Evolutionary conservation across 495 filamentous ascomycete species (phyloP).

Genomic region (Penicillium coffeae): DNA sequence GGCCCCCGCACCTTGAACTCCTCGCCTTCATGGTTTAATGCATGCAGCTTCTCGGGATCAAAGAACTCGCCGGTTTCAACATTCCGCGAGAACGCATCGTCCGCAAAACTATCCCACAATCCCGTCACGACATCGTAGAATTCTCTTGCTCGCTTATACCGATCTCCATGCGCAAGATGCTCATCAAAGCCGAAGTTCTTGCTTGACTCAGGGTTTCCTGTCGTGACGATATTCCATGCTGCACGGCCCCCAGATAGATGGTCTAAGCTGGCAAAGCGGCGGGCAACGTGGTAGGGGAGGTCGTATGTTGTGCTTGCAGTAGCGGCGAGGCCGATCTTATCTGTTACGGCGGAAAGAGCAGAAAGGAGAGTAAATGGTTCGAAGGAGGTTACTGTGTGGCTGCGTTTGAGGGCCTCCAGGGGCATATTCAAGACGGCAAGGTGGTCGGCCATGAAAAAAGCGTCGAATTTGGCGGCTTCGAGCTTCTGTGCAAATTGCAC

Average conservation of each 20-base stretch:
- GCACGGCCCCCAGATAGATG: constrained; percentile 56
- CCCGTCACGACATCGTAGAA: constrained; percentile 39
- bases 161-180: constrained; percentile 32
- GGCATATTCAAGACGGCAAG: constrained; percentile 57
- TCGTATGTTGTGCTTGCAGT: constrained; percentile 63
- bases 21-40: constrained; percentile 47
- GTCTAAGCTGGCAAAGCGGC: constrained; percentile 58
- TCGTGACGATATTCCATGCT: constrained; percentile 41
- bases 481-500: constrained; percentile 52
- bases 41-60: constrained; percentile 46
- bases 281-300: constrained; percentile 59
- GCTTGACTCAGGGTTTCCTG: constrained; percentile 34
- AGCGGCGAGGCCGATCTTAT: constrained; percentile 46
- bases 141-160: constrained; percentile 38
- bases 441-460: constrained; percentile 61
- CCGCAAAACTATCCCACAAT: constrained; percentile 52
- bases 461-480: constrained; percentile 57
- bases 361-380: constrained; percentile 48
- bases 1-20: constrained; percentile 45
- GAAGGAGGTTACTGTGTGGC: constrained; percentile 54
- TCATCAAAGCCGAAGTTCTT: constrained; percentile 36
- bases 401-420: constrained; percentile 52
- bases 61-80: constrained; percentile 45
- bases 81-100: constrained; percentile 50
- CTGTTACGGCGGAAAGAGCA: constrained; percentile 41